Evolutionary conservation across 164 flowering plant genomes (phyloP).

Genomic region (Vitis rotundifolia): DNA sequence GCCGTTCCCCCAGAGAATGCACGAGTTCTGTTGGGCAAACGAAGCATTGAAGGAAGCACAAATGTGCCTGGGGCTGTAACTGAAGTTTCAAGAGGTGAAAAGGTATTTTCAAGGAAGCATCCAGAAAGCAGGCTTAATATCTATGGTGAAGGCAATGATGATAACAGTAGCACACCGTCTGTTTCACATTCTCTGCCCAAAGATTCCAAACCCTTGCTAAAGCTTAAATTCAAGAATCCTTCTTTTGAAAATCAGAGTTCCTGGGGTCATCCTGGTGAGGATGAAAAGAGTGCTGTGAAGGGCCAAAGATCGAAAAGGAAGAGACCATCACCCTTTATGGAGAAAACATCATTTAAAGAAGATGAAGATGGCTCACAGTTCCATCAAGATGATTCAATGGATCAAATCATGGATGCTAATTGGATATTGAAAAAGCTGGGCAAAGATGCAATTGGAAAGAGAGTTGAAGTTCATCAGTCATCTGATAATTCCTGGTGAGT

Average conservation of each 20-base stretch:
- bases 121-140: constrained; percentile 31
- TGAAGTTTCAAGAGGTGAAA: constrained; percentile 40
- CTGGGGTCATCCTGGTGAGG: constrained; percentile 52
- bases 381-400: constrained; percentile 45
- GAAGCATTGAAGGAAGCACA: constrained; percentile 35
- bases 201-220: constrained; percentile 72
- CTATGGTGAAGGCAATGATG: constrained; percentile 31
- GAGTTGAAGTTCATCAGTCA: constrained; percentile 84
- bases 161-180: constrained; percentile 20
- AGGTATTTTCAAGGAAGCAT: constrained; percentile 36
- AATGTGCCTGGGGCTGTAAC: constrained; percentile 20
- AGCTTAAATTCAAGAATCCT: constrained; percentile 80
- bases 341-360: constrained; percentile 41
- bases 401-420: constrained; percentile 80
- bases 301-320: constrained; percentile 97
- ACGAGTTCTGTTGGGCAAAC: constrained; percentile 32
- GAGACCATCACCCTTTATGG: constrained; percentile 63
- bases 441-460: constrained; percentile 91
- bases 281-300: constrained; percentile 69
- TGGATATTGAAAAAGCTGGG: constrained; percentile 96
- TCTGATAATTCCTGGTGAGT: constrained; percentile 92
- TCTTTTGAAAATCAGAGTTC: constrained; percentile 49
- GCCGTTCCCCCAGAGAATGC: constrained; percentile 28
- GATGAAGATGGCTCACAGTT: constrained; percentile 37
- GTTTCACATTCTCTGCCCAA: constrained; percentile 40